A percentile compares a stretch with the other conserved stretches of the same genome.
phyloP scores from a whole-genome alignment of 2,329 filamentous ascomycete genomes.

The Plenodomus biglobosus region DNA sequence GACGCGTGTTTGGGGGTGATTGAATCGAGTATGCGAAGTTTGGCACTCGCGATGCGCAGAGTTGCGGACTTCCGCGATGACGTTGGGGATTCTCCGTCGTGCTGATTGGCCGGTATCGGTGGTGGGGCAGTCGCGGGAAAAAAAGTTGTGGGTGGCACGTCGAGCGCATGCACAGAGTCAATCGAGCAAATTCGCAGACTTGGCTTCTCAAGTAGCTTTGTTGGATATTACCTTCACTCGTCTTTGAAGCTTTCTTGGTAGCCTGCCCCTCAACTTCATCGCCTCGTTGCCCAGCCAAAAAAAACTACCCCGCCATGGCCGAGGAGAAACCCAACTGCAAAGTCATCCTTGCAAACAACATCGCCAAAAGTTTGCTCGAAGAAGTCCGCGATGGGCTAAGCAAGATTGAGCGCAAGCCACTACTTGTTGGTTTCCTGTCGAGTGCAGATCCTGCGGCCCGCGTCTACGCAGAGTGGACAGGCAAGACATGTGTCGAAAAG shows the following conservation, averaged over 20 bases:
- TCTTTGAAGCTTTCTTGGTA: neutral
- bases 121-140: conserved; percentile 18
- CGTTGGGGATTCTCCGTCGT: conserved; percentile 16
- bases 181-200: neutral
- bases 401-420: conserved; percentile 71
- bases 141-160: conserved; percentile 9
- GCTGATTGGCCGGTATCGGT: conserved; percentile 26
- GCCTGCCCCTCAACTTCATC: neutral
- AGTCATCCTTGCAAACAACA: conserved; percentile 83
- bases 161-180: conserved; percentile 4
- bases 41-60: conserved; percentile 12
- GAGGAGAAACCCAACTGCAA: conserved; percentile 67
- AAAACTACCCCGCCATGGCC: conserved; percentile 35
- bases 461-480: conserved; percentile 96
- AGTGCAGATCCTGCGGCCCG: conserved; percentile 87
- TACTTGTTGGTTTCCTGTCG: conserved; percentile 87
- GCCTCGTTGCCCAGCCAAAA: conserved; percentile 2
- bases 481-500: conserved; percentile 96
- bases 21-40: conserved; percentile 1
- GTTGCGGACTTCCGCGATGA: conserved; percentile 17
- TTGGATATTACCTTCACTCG: neutral
- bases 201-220: too few relatives aligned
- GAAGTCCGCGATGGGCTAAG: conserved; percentile 78
- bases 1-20: conserved; percentile 8
- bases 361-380: conserved; percentile 76